Evolutionary conservation across 331 rosid genomes (phyloP).

Genomic region (Quercus tomentella): DNA sequence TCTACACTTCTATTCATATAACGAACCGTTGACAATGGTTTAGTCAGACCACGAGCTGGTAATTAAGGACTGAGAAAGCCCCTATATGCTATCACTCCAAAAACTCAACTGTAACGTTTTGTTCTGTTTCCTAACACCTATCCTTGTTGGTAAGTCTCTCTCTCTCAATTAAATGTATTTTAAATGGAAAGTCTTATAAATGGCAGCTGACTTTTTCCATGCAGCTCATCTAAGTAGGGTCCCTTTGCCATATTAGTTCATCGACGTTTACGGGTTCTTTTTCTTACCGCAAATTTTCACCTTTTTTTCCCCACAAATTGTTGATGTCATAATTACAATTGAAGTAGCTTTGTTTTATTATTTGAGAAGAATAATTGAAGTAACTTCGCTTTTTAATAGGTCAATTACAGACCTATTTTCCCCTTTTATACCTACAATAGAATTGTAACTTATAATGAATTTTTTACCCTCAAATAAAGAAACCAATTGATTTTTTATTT

Average conservation of each 20-base stretch:
- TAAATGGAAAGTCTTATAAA: neutral
- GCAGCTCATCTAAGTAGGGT: slow-evolving; percentile 12
- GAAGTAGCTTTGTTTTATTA: too few species aligned
- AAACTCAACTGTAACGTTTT: slow-evolving; percentile 2
- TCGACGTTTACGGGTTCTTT: too few species aligned
- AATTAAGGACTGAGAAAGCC: slow-evolving; percentile 21
- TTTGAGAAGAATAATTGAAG: too few species aligned
- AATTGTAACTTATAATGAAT: too few species aligned
- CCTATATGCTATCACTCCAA: neutral
- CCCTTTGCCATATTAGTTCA: neutral
- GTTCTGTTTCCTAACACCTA: slow-evolving; percentile 33
- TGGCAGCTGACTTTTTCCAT: slow-evolving; percentile 26
- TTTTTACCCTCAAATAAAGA: too few species aligned
- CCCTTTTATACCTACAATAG: too few species aligned
- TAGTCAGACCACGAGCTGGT: slow-evolving; percentile 42
- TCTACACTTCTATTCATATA: slow-evolving; percentile 4
- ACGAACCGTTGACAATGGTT: slow-evolving; percentile 54
- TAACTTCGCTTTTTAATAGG: too few species aligned
- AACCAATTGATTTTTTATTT: too few species aligned
- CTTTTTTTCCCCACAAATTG: too few species aligned
- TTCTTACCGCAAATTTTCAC: too few species aligned
- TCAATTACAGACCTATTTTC: too few species aligned
- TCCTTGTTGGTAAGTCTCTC: neutral
- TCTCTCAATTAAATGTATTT: neutral
- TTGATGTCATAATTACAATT: too few species aligned